phyloP scores from a whole-genome alignment of 208 protist species.

The Spongospora subterranea region DNA sequence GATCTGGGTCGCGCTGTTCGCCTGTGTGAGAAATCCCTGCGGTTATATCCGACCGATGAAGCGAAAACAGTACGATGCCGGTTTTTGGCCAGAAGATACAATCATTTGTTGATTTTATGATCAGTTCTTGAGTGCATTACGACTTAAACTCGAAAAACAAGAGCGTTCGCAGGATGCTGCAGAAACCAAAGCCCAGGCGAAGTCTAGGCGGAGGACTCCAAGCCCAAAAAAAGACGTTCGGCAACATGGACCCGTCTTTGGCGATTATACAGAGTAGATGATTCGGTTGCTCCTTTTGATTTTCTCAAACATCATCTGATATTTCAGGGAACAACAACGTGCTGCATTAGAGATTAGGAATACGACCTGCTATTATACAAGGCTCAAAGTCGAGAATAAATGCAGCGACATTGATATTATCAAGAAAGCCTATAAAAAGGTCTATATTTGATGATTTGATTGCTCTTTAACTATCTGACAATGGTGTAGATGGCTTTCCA shows the following conservation, averaged over 20 bases:
- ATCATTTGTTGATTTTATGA: background rate
- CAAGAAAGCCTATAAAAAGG: constrained; percentile 41
- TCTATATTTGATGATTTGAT: background rate
- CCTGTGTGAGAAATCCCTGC: constrained; percentile 44
- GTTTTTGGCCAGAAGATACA: background rate
- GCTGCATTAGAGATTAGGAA: background rate
- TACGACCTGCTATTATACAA: constrained; percentile 33
- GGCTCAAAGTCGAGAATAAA: background rate
- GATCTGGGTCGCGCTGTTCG: background rate
- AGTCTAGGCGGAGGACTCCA: background rate
- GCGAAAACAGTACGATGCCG: background rate
- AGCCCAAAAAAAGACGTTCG: background rate
- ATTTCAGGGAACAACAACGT: constrained; percentile 20
- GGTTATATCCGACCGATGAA: constrained; percentile 10
- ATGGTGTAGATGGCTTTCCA: background rate
- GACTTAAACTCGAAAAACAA: background rate
- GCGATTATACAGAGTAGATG: constrained; percentile 45
- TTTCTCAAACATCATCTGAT: background rate
- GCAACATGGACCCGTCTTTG: background rate
- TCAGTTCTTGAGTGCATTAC: background rate
- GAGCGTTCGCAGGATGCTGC: no score
- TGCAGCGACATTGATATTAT: constrained; percentile 42
- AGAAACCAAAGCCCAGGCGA: no score
- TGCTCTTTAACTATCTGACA: background rate
- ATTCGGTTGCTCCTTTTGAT: background rate